Evolutionary conservation across 164 flowering plant genomes (phyloP), one percentile per base, ranked within the genome.

Genomic region (Nelumbo lutea): DNA sequence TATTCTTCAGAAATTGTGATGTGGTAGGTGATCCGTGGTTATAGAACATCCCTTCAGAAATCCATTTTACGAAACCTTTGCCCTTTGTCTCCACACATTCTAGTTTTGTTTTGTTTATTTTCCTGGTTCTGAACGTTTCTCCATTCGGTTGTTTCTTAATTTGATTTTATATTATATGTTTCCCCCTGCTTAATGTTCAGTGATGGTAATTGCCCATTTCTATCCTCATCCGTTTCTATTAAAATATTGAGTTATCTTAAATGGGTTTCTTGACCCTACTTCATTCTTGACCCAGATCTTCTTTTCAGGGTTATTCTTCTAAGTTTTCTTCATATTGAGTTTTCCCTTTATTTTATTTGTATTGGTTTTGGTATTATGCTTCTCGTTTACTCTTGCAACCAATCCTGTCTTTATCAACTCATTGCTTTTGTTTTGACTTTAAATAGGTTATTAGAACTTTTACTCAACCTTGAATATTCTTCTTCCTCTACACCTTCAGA

Each of bases 181-280:
- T 27, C 27, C 27, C 27, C 27, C 27, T 27, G 27, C 27, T 27
- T 27, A 27, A 27, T 27, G 27, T 27, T 27, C 27, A 0, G 0
- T 27, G 27, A 0, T 51, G 10, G 9, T 51, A 51, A 53, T 11
- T 53, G 11, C 3, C 4, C 4, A 11, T 53, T 11, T 13, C 57
- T 1, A 62, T 62, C 65, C 65, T 62, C 65, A 62, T 62, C 65
- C 65, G 44, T 62, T 62, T 41, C 27, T 38, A n/a, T 14, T 44
- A 43, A 62, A 62, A 42, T 5, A 27, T 27, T 27, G 27, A 27
- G 27, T 27, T 15, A 2, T 15, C 7, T 58, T 15, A 41, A 27
- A 38, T 39, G 4, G 6, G 27, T 2, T 15, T 59, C 41, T 39
- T 39, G 7, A 27, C 3, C 39, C 40, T 59, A 59, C 14, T 27